A percentile compares a stretch with the other conserved stretches of the same genome.
These are phyloP conservation scores for Mycena indigotica DNA, from an alignment of 768 basidiomycete species.

Conservation along the genomic window DNA sequence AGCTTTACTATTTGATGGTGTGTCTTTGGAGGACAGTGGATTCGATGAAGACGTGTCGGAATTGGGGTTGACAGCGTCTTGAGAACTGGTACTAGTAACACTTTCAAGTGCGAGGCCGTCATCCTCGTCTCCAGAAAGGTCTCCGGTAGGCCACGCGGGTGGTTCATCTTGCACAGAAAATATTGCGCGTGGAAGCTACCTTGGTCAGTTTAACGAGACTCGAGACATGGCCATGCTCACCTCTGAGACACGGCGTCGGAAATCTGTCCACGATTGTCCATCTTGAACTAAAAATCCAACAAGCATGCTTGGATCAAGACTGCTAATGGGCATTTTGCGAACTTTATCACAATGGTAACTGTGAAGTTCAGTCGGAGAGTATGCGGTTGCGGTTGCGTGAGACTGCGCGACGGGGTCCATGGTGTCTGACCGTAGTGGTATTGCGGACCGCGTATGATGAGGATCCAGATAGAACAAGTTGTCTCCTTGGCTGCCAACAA, in stretches of 20 bases:
- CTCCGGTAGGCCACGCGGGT: conserved; percentile 72
- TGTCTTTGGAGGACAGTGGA: neutral
- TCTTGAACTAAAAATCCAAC: conserved; percentile 87
- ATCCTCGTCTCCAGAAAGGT: conserved; percentile 22
- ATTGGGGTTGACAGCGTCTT: conserved; percentile 1
- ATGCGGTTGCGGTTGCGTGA: conserved; percentile 53
- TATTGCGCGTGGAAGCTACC: conserved; percentile 64
- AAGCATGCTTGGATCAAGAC: conserved; percentile 96
- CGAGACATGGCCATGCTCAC: conserved; percentile 44
- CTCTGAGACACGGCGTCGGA: conserved; percentile 69
- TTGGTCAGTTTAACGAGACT: conserved; percentile 4
- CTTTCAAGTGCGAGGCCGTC: conserved; percentile 23
- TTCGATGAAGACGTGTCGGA: neutral
- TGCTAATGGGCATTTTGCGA: conserved; percentile 89
- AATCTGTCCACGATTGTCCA: conserved; percentile 84
- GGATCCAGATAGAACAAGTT: conserved; percentile 84
- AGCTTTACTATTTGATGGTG: conserved; percentile 11
- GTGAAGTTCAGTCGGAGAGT: conserved; percentile 68
- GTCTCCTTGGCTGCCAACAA: conserved; percentile 90
- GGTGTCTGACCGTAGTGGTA: conserved; percentile 74
- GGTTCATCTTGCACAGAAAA: conserved; percentile 89
- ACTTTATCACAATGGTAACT: conserved; percentile 98
- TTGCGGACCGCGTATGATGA: conserved; percentile 74
- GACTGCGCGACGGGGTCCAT: no score
- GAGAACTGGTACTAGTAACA: conserved; percentile 16